Conservation (phyloP, 1,284 basidiomycete species). For the Rhodofomes roseus region DNA sequence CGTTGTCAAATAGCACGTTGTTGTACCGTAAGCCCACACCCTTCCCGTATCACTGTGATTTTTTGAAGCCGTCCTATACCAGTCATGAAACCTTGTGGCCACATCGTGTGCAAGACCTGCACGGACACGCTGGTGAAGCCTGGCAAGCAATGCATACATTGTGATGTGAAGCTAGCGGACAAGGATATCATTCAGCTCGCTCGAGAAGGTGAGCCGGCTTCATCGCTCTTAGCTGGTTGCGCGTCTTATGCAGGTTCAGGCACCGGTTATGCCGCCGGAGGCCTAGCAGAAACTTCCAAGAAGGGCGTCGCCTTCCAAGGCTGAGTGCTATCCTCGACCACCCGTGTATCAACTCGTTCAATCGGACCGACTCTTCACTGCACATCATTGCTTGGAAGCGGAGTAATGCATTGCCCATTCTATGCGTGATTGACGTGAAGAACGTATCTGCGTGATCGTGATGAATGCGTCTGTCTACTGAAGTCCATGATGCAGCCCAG, state of each 20-base stretch:
- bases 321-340: neutral
- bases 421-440: neutral
- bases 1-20: constrained; percentile 73
- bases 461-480: constrained; percentile 1
- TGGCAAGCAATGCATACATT: constrained; percentile 76
- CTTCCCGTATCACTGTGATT: neutral
- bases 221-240: neutral
- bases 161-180: constrained; percentile 61
- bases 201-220: constrained; percentile 64
- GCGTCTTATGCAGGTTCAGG: constrained; percentile 37
- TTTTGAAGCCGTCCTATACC: neutral
- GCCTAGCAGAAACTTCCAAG: constrained; percentile 81
- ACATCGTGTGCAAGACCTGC: constrained; percentile 86
- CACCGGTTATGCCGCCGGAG: constrained; percentile 87
- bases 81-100: constrained; percentile 80
- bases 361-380: no score
- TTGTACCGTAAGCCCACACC: constrained; percentile 55
- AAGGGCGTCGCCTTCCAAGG: constrained; percentile 77
- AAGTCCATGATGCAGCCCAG: neutral
- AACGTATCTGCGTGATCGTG: neutral
- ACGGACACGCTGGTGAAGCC: constrained; percentile 78
- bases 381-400: no score
- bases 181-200: constrained; percentile 73
- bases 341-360: neutral
- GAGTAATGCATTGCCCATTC: neutral